Evolutionary conservation across 441 rosid genomes (phyloP).

Genomic region (Lepidium campestre): DNA sequence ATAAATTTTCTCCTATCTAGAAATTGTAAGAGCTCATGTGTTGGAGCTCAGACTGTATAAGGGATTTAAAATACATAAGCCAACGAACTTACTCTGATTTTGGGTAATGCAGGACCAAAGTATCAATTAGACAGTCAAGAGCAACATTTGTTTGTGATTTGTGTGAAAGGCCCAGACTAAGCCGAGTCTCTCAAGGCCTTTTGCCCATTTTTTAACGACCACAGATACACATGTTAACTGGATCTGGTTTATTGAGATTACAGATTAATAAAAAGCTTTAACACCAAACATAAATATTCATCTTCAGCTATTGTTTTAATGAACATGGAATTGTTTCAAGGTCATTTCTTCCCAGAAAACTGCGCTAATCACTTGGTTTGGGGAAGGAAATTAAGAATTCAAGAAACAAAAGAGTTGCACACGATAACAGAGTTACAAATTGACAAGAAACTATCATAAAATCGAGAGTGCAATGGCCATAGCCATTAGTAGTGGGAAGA

Average conservation of each 20-base stretch:
- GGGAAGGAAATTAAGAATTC: background rate
- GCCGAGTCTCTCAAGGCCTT: background rate
- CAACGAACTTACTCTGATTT: too few relatives aligned
- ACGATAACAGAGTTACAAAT: slow-evolving; percentile 19
- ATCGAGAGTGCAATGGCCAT: slow-evolving; percentile 6
- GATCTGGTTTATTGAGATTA: background rate
- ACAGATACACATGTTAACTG: background rate
- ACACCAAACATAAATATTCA: background rate
- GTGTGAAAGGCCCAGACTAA: background rate
- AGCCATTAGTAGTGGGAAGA: slow-evolving; percentile 17
- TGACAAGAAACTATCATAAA: slow-evolving; percentile 17
- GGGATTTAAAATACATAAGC: too few relatives aligned
- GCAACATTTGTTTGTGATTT: too few relatives aligned
- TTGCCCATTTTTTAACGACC: background rate
- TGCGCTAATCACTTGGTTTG: background rate
- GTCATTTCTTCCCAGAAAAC: background rate
- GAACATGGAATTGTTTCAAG: background rate
- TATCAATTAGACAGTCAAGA: too few relatives aligned
- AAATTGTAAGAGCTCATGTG: too few relatives aligned
- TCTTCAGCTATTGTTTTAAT: background rate
- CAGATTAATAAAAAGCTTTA: background rate
- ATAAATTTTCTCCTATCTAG: too few relatives aligned
- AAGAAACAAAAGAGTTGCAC: background rate
- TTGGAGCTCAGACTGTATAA: too few relatives aligned
- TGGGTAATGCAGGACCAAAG: too few relatives aligned